Base-by-base conservation (phyloP, 192 early-diverging fungal species). In the Chytriomyces sp. region DNA sequence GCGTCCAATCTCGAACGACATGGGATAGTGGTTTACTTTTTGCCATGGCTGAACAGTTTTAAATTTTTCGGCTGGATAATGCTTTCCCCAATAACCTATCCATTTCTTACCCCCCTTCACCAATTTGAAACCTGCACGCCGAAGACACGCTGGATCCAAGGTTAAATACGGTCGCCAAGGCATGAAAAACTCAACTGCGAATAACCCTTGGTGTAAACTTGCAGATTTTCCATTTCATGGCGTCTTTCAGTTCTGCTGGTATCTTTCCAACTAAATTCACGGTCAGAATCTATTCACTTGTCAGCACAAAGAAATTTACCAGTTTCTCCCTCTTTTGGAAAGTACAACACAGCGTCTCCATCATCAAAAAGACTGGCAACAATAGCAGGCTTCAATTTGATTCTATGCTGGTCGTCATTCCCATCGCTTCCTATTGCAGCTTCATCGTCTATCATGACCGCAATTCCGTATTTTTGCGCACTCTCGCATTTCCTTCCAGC, bases 21-120 rank as follows among this genome's bases (percentile, higher is more conserved):
- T 72, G 3, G 84, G 84, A 64, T 79, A 85, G 59, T 85, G 84
- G 60, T 85, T 85, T 25, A 85, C 76, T 61, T 80, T 83, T 65
- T 85, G 81, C 80, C 81, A 85, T 14, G 79, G 76, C 12, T 74
- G 59, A 34, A 79, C 62, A 32, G 44, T 37, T 41, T 79, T 81
- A 63, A 80, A 82, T 33, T 70, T 61, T 19, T 79, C 77, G 12
- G 64, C 57, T 2, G 75, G 58, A 34, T 71, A 70, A 52, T 85
- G 84, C 52, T 82, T 82, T 19, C 84, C 84, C 84, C 84, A 85
- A 36, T 67, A 75, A 2, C 73, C 81, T 4, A 80, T 41, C 84
- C 84, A 85, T 32, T 56, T 37, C 28, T 75, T 73, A 7, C 81
- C 80, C 10, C 64, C 72, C 4, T 63, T 63, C 10, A 79, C 64